phyloP scores from a whole-genome alignment of 805 yeast species.

The Candida sphagnicola region DNA sequence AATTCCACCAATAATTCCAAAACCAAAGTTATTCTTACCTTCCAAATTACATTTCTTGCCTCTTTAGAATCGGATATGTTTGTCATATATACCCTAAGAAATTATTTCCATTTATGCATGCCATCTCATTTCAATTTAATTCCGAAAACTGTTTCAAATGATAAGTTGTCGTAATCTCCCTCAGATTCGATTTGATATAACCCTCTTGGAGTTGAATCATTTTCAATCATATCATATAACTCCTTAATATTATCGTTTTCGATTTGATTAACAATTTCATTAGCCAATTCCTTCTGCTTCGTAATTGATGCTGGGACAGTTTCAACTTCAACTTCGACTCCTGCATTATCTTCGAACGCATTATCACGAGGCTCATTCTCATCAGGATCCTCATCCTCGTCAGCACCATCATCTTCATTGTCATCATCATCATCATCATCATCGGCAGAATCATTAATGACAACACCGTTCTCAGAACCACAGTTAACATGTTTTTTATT shows the following conservation, averaged over 20 bases:
- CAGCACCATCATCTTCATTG: too few species aligned
- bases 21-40: too few species aligned
- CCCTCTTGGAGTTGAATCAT: not conserved
- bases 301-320: slow-evolving; percentile 4
- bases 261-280: not conserved
- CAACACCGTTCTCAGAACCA: too few species aligned
- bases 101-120: not conserved
- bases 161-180: slow-evolving; percentile 7
- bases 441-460: too few species aligned
- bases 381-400: too few species aligned
- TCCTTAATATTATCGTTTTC: not conserved
- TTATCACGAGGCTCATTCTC: not conserved
- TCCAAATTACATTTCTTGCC: too few species aligned
- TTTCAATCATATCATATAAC: not conserved
- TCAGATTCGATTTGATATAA: slow-evolving; percentile 4
- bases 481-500: not conserved
- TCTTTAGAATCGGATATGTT: too few species aligned
- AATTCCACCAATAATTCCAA: too few species aligned
- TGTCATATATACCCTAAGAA: not conserved
- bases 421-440: not conserved
- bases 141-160: slow-evolving; percentile 10
- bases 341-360: slow-evolving; percentile 3
- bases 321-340: slow-evolving; percentile 5
- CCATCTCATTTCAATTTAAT: slow-evolving; percentile 4
- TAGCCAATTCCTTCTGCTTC: not conserved